Base-by-base conservation (phyloP, 2,329 filamentous ascomycete genomes). In the Mycosphaerella arachidis region DNA sequence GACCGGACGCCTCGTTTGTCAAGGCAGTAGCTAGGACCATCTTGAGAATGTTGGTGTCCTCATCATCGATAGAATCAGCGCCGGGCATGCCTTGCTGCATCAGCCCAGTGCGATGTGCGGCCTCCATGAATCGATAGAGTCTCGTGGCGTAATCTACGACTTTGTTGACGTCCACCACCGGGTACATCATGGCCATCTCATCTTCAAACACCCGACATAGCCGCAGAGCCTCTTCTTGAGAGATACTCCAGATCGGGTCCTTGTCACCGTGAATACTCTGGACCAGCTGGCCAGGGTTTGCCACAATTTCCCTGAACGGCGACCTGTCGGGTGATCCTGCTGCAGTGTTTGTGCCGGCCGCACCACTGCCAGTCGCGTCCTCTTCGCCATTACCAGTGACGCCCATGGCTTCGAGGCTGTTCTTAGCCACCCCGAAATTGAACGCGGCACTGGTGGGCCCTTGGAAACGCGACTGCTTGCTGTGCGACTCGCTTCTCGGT, bases 171-270 rank as follows among this genome's bases (percentile, higher is more conserved):
- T 90, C 84, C 51, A 96, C 74, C 4, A 96, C 84, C 0, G 93
- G 93, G 72, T 96, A 96, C 91, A 96, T 95, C 68, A 93, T 84
- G 48, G 91, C 91, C 68, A 95, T 87, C 72, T 97, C 92, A 68
- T 97, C 92, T 66, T 96, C 90, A 70, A 94, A 93, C 0, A 95
- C 79, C 13, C 84, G 82, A 65, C 90, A 91, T 13, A 97, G 77
- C 1, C 91, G 85, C 20, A 93, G 74, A 68, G 94, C 90, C 70
- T 97, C 92, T 37, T 92, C 86, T 68, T 88, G 87, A 56, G 84
- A 84, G 53, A 95, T 84, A 7, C 86, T 81, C 85, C 91, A 92
- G 30, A 97, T 83, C 0, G 92, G 91, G 71, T 97, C 93, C 68
- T 87, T 81, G 62, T 77, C 77, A 1, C 71, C 76, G 70, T 81